Evolutionary conservation across 768 basidiomycete species (phyloP).

Genomic region (Galerina sulciceps): DNA sequence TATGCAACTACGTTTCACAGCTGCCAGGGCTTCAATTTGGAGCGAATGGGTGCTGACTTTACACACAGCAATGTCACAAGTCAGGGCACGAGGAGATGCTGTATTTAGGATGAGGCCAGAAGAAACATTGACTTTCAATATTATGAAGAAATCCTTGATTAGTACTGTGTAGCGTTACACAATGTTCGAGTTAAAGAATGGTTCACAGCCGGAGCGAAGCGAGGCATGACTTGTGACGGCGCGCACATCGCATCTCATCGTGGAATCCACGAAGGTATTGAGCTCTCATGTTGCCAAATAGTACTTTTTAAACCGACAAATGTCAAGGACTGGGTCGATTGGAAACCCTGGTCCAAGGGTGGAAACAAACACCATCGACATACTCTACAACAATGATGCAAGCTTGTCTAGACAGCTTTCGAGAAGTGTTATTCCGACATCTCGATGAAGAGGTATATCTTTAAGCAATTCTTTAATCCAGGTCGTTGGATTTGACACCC

Average conservation of each 20-base stretch:
- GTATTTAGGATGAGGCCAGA: too few species aligned
- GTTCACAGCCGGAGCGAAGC: too few species aligned
- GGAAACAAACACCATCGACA: constrained; percentile 42
- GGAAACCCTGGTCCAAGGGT: constrained; percentile 41
- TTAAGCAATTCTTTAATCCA: not conserved
- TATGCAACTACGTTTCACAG: too few species aligned
- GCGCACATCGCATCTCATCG: constrained; percentile 54
- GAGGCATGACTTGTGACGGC: too few species aligned
- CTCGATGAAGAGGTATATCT: constrained; percentile 55
- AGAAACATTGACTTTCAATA: too few species aligned
- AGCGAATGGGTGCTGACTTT: too few species aligned
- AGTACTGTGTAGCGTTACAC: too few species aligned
- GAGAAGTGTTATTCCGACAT: constrained; percentile 52
- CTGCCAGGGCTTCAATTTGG: too few species aligned
- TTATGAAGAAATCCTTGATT: too few species aligned
- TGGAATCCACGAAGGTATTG: constrained; percentile 55
- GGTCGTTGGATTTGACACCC: not conserved
- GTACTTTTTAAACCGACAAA: not conserved
- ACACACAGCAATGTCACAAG: too few species aligned
- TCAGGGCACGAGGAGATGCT: too few species aligned
- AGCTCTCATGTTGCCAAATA: not conserved
- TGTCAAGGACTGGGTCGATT: constrained; percentile 49
- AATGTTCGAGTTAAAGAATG: too few species aligned
- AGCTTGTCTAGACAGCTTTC: constrained; percentile 51
- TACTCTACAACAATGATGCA: constrained; percentile 57